Conservation (phyloP, 768 basidiomycete species). For the Xerocomellus amylosporus region DNA sequence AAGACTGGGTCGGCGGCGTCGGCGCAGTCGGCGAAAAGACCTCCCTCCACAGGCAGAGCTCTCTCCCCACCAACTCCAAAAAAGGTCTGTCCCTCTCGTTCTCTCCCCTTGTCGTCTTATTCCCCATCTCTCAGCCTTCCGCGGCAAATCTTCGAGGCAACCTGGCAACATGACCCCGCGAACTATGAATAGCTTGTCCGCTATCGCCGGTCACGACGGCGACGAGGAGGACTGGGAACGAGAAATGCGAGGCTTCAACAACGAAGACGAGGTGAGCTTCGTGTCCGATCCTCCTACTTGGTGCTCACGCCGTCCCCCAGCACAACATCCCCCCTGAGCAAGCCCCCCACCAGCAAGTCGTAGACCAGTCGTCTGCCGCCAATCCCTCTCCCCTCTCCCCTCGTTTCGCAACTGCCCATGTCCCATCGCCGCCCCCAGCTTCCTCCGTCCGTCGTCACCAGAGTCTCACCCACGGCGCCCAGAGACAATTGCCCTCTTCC, state of each 20-base stretch:
- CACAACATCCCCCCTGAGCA: slow-evolving; percentile 23
- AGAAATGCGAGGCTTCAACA: slow-evolving; percentile 53
- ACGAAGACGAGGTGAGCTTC: slow-evolving; percentile 63
- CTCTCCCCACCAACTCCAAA: slow-evolving; percentile 78
- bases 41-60: slow-evolving; percentile 75
- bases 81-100: slow-evolving; percentile 46
- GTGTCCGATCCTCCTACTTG: too few relatives aligned
- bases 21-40: slow-evolving; percentile 84
- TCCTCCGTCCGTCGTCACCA: slow-evolving; percentile 76
- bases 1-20: slow-evolving; percentile 79
- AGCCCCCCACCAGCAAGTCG: slow-evolving; percentile 44
- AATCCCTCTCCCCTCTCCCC: slow-evolving; percentile 60
- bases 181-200: slow-evolving; percentile 76
- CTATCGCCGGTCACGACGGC: slow-evolving; percentile 83
- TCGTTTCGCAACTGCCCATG: slow-evolving; percentile 49
- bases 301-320: slow-evolving; percentile 8
- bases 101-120: slow-evolving; percentile 1
- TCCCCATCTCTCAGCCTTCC: slow-evolving; percentile 42
- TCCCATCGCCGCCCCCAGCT: slow-evolving; percentile 71
- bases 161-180: slow-evolving; percentile 66
- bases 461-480: slow-evolving; percentile 71
- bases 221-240: slow-evolving; percentile 88
- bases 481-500: slow-evolving; percentile 47
- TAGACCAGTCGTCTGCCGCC: slow-evolving; percentile 43
- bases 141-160: slow-evolving; percentile 48